A percentile compares a stretch with the other conserved stretches of the same genome.
Evolutionary conservation across 2,329 filamentous ascomycete genomes (phyloP).

Genomic region (Endoconidiophora polonica): DNA sequence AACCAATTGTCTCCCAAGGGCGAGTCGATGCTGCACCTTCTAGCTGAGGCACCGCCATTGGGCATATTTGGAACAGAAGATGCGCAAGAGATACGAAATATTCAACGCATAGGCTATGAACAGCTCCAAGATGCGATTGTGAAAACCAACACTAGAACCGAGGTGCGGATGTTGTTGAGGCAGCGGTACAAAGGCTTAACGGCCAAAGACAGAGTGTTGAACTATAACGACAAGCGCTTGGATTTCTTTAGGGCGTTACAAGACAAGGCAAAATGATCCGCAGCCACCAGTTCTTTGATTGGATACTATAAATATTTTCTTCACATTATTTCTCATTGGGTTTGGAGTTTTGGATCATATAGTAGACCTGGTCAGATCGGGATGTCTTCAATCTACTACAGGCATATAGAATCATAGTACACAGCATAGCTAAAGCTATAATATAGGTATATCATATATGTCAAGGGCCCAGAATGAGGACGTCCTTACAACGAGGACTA

Average conservation of each 20-base stretch:
- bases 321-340: too few relatives aligned
- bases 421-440: too few relatives aligned
- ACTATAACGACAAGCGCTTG: neutral
- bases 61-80: neutral
- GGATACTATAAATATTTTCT: too few relatives aligned
- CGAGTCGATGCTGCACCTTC: conserved; percentile 3
- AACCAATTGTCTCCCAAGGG: neutral
- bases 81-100: neutral
- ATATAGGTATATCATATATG: neutral
- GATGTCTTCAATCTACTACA: too few relatives aligned
- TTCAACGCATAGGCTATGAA: neutral
- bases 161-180: neutral
- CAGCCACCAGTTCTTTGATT: too few relatives aligned
- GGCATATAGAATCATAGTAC: too few relatives aligned
- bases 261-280: conserved; percentile 21
- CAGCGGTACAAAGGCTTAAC: neutral
- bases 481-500: too few relatives aligned
- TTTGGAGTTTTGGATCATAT: too few relatives aligned
- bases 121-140: neutral
- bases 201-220: neutral
- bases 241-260: neutral
- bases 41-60: conserved; percentile 31
- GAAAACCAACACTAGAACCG: neutral
- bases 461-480: too few relatives aligned
- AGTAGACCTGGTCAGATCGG: too few relatives aligned